These are phyloP conservation scores for Penicillium pancosmium DNA, from an alignment of 495 filamentous ascomycete species.

Conservation along the genomic window DNA sequence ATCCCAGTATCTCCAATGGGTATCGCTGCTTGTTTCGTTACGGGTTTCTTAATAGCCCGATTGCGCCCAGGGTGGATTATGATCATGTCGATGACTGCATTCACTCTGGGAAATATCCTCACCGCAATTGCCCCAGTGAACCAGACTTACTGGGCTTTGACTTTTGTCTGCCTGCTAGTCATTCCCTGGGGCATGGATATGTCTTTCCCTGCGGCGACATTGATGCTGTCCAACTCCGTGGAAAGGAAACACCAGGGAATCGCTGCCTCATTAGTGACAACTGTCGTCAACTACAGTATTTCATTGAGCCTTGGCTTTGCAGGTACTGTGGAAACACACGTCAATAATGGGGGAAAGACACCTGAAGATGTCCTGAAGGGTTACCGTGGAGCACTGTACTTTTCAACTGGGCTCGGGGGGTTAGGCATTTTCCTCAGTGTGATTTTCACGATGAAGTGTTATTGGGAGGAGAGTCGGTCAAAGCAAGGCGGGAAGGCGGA, in stretches of 20 bases:
- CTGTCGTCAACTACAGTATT: constrained; percentile 65
- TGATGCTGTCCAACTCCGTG: constrained; percentile 31
- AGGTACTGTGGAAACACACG: constrained; percentile 58
- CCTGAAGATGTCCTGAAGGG: constrained; percentile 29
- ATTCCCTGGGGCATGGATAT: constrained; percentile 68
- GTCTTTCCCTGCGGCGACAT: constrained; percentile 52
- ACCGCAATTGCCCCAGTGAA: constrained; percentile 38
- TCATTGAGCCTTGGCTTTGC: constrained; percentile 64
- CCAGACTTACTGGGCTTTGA: constrained; percentile 48
- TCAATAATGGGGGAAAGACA: constrained; percentile 44
- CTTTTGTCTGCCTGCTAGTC: constrained; percentile 53
- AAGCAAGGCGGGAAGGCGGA: not conserved
- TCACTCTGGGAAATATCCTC: constrained; percentile 43
- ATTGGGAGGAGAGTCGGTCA: constrained; percentile 12
- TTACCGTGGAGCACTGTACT: constrained; percentile 38
- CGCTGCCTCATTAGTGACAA: constrained; percentile 61
- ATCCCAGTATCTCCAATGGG: constrained; percentile 43
- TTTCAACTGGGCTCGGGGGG: constrained; percentile 32
- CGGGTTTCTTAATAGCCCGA: constrained; percentile 45
- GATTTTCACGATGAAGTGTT: constrained; percentile 19
- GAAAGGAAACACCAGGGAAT: constrained; percentile 41
- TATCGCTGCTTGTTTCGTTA: constrained; percentile 41
- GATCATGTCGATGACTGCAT: constrained; percentile 47
- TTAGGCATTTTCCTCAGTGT: constrained; percentile 23
- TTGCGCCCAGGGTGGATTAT: constrained; percentile 48